Conservation (phyloP, 2,329 filamentous ascomycete genomes). For the Ophiostoma quercus region DNA sequence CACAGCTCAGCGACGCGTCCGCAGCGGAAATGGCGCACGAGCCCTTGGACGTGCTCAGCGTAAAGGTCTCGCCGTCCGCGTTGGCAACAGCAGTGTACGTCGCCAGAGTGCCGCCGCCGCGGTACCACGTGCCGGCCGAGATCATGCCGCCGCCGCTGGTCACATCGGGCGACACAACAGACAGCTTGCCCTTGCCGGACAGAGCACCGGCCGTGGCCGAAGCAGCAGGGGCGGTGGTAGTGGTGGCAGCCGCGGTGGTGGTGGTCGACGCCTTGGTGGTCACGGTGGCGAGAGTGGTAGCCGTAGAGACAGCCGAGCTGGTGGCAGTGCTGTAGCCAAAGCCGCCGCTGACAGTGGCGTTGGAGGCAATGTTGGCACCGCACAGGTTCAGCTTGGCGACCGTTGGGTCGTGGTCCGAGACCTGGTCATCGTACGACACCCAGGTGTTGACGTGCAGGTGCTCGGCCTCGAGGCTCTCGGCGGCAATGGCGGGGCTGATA, state of each 20-base stretch:
- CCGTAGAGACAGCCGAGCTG: neutral
- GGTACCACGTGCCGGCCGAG: slow-evolving; percentile 31
- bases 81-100: slow-evolving; percentile 30
- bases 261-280: slow-evolving; percentile 18
- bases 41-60: slow-evolving; percentile 30
- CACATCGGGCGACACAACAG: slow-evolving; percentile 19
- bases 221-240: slow-evolving; percentile 13
- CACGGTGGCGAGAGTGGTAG: slow-evolving; percentile 16
- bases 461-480: slow-evolving; percentile 45
- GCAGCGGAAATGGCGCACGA: slow-evolving; percentile 26
- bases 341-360: slow-evolving; percentile 11
- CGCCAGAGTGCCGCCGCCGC: slow-evolving; percentile 30
- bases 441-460: slow-evolving; percentile 69
- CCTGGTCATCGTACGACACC: slow-evolving; percentile 51
- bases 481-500: slow-evolving; percentile 50
- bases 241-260: slow-evolving; percentile 5
- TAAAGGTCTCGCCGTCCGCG: slow-evolving; percentile 27
- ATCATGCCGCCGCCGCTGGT: slow-evolving; percentile 29
- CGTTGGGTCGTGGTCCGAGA: slow-evolving; percentile 65
- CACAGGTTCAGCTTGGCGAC: slow-evolving; percentile 61
- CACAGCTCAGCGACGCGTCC: slow-evolving; percentile 27
- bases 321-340: neutral
- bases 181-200: slow-evolving; percentile 24
- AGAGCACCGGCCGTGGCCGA: slow-evolving; percentile 15
- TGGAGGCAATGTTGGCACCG: slow-evolving; percentile 19